Conservation (phyloP, 768 basidiomycete genomes). For the Phaeotremella skinneri region DNA sequence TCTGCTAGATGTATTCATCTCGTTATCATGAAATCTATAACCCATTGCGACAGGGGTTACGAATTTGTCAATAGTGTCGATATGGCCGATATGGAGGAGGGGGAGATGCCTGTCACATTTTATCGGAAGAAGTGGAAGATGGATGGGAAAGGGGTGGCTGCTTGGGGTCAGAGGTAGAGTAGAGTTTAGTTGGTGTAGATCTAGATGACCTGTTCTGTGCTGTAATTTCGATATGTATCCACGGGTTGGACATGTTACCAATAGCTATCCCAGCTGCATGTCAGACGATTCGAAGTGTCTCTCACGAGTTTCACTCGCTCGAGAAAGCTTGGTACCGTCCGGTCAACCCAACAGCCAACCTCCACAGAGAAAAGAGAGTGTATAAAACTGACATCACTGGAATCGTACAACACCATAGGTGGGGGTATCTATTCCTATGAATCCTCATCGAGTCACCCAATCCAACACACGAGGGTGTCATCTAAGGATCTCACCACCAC, state of each 20-base stretch:
- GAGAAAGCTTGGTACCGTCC: too few species aligned
- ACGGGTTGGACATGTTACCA: too few species aligned
- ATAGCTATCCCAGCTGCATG: too few species aligned
- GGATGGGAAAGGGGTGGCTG: background rate
- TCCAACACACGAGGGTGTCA: background rate
- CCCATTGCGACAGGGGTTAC: constrained; percentile 31
- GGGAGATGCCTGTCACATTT: constrained; percentile 40
- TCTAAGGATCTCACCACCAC: background rate
- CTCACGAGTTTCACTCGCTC: too few species aligned
- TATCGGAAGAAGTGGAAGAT: constrained; percentile 25
- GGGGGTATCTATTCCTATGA: background rate
- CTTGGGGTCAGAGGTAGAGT: background rate
- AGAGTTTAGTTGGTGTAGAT: background rate
- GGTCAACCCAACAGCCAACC: too few species aligned
- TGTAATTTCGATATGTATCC: too few species aligned
- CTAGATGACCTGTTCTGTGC: too few species aligned
- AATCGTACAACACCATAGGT: background rate
- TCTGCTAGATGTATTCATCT: constrained; percentile 43
- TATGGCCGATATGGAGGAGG: constrained; percentile 44
- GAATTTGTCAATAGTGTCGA: constrained; percentile 42
- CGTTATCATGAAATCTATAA: constrained; percentile 40
- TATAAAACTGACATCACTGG: too few species aligned
- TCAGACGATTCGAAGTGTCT: too few species aligned
- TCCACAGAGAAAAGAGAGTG: too few species aligned
- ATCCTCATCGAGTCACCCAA: background rate